Evolutionary conservation across 257 asterid genomes (phyloP).

Genomic region (Forsythia suspensa): DNA sequence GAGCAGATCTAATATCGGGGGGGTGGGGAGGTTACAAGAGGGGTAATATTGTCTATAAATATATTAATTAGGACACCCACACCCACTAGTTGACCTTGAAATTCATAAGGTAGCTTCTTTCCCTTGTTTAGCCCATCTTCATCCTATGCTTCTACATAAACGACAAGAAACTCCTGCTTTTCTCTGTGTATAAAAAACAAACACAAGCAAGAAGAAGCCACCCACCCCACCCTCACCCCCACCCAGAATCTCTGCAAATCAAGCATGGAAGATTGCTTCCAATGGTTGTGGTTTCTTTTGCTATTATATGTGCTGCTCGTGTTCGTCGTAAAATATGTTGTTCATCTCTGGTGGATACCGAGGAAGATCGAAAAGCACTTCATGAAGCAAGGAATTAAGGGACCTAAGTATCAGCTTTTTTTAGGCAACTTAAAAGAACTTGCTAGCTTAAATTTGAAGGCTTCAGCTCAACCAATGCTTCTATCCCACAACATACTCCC

Average conservation of each 20-base stretch:
- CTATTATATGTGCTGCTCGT: conserved; percentile 45
- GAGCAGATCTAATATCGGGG: background rate
- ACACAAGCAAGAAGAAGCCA: conserved; percentile 39
- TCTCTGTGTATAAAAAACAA: conserved; percentile 57
- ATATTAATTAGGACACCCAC: background rate
- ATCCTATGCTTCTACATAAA: conserved; percentile 45
- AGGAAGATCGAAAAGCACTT: conserved; percentile 58
- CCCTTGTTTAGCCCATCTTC: conserved; percentile 38
- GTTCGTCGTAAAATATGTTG: conserved; percentile 33
- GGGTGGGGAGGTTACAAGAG: background rate
- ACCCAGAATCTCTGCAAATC: background rate
- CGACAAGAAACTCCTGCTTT: conserved; percentile 49
- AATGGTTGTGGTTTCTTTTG: conserved; percentile 37
- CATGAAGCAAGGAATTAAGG: conserved; percentile 70
- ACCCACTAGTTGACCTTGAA: background rate
- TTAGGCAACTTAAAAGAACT: conserved; percentile 85
- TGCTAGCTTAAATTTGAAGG: conserved; percentile 49
- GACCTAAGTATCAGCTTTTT: conserved; percentile 68
- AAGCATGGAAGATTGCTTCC: conserved; percentile 41
- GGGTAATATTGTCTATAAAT: background rate
- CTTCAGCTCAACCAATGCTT: conserved; percentile 65
- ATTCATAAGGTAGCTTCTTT: background rate
- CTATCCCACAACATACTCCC: conserved; percentile 89
- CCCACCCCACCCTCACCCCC: conserved; percentile 22
- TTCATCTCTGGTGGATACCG: conserved; percentile 76